Conservation (phyloP, 2,329 filamentous ascomycete genomes). For the Fusarium continuum region DNA sequence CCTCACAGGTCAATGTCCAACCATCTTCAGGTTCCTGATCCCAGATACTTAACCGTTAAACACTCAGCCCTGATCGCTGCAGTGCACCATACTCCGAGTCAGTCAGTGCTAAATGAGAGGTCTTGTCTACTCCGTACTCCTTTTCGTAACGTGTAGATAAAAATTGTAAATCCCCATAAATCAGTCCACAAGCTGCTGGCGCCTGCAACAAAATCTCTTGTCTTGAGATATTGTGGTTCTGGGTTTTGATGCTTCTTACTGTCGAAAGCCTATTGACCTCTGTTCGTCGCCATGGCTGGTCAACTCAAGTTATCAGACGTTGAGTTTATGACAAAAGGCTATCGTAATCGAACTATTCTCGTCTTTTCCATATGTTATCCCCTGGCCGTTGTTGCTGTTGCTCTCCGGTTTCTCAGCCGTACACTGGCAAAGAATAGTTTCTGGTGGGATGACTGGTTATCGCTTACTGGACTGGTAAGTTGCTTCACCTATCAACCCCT, state of each 20-base stretch:
- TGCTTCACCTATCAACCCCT: neutral
- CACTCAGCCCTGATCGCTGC: too few relatives aligned
- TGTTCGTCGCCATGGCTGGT: neutral
- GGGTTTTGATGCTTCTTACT: too few relatives aligned
- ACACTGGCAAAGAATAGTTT: neutral
- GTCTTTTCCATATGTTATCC: constrained; percentile 6
- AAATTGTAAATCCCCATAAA: neutral
- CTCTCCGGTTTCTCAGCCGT: neutral
- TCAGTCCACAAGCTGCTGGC: neutral
- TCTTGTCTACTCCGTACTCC: neutral
- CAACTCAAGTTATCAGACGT: neutral
- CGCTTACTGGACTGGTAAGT: neutral
- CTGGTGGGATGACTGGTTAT: constrained; percentile 14
- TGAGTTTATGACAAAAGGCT: constrained; percentile 2
- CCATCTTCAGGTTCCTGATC: neutral
- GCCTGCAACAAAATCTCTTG: neutral
- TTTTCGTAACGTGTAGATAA: neutral
- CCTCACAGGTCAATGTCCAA: neutral
- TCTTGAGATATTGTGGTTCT: neutral
- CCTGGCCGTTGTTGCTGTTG: neutral
- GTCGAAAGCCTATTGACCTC: too few relatives aligned
- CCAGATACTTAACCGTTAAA: neutral
- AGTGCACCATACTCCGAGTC: too few relatives aligned
- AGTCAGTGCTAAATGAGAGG: too few relatives aligned
- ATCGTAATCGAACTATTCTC: neutral